These are phyloP conservation scores for Tylopilus rubrobrunneus DNA, from an alignment of 768 basidiomycete genomes.

Conservation along the genomic window DNA sequence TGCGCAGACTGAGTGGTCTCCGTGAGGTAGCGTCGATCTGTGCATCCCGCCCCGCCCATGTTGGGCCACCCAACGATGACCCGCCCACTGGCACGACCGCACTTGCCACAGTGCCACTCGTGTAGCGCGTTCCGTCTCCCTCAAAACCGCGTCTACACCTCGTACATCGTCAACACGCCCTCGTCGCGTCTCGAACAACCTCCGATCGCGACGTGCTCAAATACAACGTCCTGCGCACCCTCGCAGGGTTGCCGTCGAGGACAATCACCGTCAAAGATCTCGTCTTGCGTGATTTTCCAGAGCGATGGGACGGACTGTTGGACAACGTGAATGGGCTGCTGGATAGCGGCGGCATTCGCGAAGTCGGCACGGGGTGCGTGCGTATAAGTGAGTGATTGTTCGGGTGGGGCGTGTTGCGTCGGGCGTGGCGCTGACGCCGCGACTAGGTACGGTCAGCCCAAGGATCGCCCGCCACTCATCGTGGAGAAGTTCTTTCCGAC, in stretches of 20 bases:
- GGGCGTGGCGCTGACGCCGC: conserved; percentile 34
- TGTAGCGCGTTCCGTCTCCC: no score
- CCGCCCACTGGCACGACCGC: no score
- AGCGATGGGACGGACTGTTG: conserved; percentile 68
- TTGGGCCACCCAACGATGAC: no score
- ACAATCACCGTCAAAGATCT: conserved; percentile 70
- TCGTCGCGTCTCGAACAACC: conserved; percentile 53
- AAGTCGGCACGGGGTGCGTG: conserved; percentile 82
- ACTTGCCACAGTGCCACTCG: no score
- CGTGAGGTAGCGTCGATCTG: no score
- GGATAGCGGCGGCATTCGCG: conserved; percentile 56
- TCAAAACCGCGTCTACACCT: no score
- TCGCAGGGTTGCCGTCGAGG: conserved; percentile 63
- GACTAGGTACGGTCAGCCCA: conserved; percentile 63
- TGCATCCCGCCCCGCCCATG: no score
- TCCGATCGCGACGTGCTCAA: conserved; percentile 68
- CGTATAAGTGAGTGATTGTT: conserved; percentile 32
- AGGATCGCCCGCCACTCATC: conserved; percentile 55
- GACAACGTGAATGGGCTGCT: conserved; percentile 64
- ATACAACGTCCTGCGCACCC: conserved; percentile 59
- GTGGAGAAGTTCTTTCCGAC: conserved; percentile 66
- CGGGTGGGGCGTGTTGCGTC: not conserved
- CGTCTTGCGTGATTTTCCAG: conserved; percentile 74
- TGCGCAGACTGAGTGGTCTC: conserved; percentile 82
- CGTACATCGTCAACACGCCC: conserved; percentile 50